Conservation (phyloP, 2,329 filamentous ascomycete species). For the Talaromyces sp. region DNA sequence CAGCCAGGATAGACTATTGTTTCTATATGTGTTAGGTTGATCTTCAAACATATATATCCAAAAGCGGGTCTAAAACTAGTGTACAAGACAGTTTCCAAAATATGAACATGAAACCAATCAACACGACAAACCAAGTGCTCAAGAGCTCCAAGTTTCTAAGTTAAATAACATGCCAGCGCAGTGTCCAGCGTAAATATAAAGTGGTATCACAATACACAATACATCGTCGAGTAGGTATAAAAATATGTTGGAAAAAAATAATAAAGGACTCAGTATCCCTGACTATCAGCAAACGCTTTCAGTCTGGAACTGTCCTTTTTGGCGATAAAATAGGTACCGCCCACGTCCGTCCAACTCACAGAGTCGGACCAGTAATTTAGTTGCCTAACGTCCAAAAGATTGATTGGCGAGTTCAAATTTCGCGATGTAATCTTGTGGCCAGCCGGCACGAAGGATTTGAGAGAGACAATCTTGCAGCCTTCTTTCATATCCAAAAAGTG, state of each 20-base stretch:
- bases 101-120: background rate
- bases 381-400: conserved; percentile 73
- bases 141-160: background rate
- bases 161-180: conserved; percentile 1
- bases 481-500: conserved; percentile 93
- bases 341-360: conserved; percentile 87
- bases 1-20: background rate
- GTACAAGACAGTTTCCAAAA: conserved; percentile 3
- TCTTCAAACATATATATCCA: background rate
- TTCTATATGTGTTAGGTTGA: background rate
- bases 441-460: conserved; percentile 85
- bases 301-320: conserved; percentile 64
- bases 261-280: background rate
- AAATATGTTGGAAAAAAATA: background rate
- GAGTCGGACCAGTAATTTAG: conserved; percentile 65
- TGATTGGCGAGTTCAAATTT: conserved; percentile 76
- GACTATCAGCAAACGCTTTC: conserved; percentile 45
- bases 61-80: background rate
- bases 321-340: conserved; percentile 84
- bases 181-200: conserved; percentile 16
- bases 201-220: conserved; percentile 21
- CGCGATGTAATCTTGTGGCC: conserved; percentile 70
- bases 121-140: background rate
- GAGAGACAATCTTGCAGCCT: conserved; percentile 82
- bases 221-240: background rate